Conservation (phyloP, 2,329 filamentous ascomycete genomes). For the Mycosphaerella arachidis region DNA sequence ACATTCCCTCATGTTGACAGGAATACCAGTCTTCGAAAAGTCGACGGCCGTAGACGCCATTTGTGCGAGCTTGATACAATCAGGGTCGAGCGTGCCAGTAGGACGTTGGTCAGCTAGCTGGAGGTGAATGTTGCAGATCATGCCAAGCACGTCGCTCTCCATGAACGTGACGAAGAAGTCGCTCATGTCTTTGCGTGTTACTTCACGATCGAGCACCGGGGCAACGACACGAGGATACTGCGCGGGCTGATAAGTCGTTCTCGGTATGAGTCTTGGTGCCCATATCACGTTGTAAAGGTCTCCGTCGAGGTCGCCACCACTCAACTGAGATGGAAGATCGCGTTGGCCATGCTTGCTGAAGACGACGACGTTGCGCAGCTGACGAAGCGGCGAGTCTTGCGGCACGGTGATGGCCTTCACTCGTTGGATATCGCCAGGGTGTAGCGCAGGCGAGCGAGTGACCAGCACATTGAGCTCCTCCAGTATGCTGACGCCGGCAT, state of each 20-base stretch:
- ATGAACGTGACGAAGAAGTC: constrained; percentile 79
- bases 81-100: constrained; percentile 29
- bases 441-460: constrained; percentile 74
- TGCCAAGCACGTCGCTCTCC: constrained; percentile 41
- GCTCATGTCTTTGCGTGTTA: constrained; percentile 63
- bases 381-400: constrained; percentile 53
- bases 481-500: constrained; percentile 30
- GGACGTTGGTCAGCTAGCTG: constrained; percentile 37
- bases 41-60: constrained; percentile 39
- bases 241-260: constrained; percentile 52
- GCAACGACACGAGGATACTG: constrained; percentile 62
- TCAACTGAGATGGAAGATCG: constrained; percentile 73
- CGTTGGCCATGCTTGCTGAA: constrained; percentile 68
- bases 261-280: constrained; percentile 53
- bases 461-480: constrained; percentile 53
- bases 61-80: constrained; percentile 37
- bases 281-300: constrained; percentile 79
- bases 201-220: constrained; percentile 55
- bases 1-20: constrained; percentile 44
- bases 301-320: constrained; percentile 79
- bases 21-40: constrained; percentile 56
- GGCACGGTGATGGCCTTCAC: constrained; percentile 59
- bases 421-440: constrained; percentile 74
- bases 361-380: constrained; percentile 68
- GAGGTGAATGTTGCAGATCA: constrained; percentile 40